Evolutionary conservation across 2,329 filamentous ascomycete species (phyloP).

Genomic region (Bisporella sp.): DNA sequence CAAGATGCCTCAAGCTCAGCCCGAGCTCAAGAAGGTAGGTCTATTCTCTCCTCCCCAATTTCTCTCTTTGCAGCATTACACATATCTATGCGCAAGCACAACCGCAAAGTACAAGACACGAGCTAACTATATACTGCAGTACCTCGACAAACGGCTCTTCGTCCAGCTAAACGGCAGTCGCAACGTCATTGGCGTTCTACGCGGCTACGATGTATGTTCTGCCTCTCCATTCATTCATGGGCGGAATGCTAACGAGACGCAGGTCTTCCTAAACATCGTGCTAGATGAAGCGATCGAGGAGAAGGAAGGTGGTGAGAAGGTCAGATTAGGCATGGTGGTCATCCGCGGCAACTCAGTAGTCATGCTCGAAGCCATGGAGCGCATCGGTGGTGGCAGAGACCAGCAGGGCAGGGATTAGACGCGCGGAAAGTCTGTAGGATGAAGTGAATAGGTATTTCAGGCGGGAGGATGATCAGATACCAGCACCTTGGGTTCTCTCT

Average conservation of each 20-base stretch:
- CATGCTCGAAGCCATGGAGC: constrained; percentile 81
- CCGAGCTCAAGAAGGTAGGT: constrained; percentile 93
- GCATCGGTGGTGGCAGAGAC: constrained; percentile 52
- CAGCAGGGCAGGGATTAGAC: constrained; percentile 29
- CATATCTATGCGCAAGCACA: constrained; percentile 9
- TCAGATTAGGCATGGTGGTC: constrained; percentile 86
- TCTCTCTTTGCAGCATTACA: background rate
- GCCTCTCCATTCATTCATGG: background rate
- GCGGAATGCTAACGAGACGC: constrained; percentile 16
- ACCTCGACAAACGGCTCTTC: constrained; percentile 98
- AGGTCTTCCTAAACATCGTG: constrained; percentile 98
- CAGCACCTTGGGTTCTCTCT: background rate
- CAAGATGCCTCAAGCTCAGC: constrained; percentile 94
- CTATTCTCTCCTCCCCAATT: constrained; percentile 5
- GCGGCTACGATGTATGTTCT: constrained; percentile 81
- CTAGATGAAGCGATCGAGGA: constrained; percentile 95
- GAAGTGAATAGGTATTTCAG: background rate
- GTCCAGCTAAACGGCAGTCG: constrained; percentile 96
- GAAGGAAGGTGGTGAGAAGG: constrained; percentile 85
- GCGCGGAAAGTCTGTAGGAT: background rate
- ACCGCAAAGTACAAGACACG: constrained; percentile 51
- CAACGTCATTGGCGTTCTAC: constrained; percentile 89
- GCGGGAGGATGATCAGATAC: background rate
- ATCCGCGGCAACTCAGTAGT: constrained; percentile 98
- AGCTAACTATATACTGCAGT: constrained; percentile 46